phyloP scores from a whole-genome alignment of 2,329 filamentous ascomycete genomes.

The Dendryphion nanum region DNA sequence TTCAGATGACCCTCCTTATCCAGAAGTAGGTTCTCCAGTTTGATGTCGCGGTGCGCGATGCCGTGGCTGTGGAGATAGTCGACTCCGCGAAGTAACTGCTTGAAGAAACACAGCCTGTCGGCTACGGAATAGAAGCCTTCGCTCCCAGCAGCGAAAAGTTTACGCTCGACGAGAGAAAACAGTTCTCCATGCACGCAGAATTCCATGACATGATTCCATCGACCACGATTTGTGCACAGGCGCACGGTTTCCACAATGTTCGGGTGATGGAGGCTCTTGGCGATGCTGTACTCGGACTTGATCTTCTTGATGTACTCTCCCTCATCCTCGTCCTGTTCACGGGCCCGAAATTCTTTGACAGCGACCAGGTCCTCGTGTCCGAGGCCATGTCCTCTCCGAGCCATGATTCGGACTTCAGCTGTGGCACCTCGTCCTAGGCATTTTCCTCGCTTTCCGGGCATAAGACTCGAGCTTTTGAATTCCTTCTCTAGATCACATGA shows the following conservation, averaged over 20 bases:
- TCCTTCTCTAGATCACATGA: conserved; percentile 67
- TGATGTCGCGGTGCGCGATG: conserved; percentile 88
- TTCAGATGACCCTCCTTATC: conserved; percentile 79
- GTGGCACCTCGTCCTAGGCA: conserved; percentile 79
- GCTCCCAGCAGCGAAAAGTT: conserved; percentile 47
- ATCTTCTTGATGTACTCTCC: conserved; percentile 84
- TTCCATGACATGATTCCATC: conserved; percentile 93
- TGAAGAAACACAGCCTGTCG: conserved; percentile 82
- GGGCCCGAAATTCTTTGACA: conserved; percentile 82
- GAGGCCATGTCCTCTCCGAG: conserved; percentile 62
- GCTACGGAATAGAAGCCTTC: conserved; percentile 59
- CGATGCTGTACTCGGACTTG: conserved; percentile 86
- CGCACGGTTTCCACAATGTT: conserved; percentile 82
- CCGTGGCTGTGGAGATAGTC: conserved; percentile 79
- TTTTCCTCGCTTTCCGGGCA: conserved; percentile 71
- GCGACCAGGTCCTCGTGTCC: conserved; percentile 69
- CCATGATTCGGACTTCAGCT: conserved; percentile 79
- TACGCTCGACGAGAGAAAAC: conserved; percentile 67
- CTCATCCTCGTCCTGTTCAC: conserved; percentile 65
- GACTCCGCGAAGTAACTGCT: conserved; percentile 81
- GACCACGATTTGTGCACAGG: conserved; percentile 68
- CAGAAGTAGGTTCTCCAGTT: conserved; percentile 82
- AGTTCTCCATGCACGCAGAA: conserved; percentile 82
- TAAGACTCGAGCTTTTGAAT: conserved; percentile 64
- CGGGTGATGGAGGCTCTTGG: conserved; percentile 79